phyloP scores from a whole-genome alignment of 352 stramenopile species.

The Phytopythium helicoides region DNA sequence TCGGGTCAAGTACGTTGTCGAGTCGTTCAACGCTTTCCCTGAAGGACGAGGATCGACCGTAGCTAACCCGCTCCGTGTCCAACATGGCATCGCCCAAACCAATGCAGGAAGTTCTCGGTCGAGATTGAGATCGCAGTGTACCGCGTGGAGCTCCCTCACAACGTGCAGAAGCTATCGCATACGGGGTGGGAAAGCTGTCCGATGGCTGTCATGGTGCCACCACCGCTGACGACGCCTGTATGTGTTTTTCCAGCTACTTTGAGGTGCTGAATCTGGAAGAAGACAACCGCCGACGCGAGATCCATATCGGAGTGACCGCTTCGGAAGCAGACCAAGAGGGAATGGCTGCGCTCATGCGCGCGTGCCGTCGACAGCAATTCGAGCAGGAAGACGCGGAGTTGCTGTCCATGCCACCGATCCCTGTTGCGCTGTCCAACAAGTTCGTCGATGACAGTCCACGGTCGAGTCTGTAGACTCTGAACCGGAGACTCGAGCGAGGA shows the following conservation, averaged over 20 bases:
- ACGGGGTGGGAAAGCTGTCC: too few relatives aligned
- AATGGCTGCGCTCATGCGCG: conserved; percentile 32
- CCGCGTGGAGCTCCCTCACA: conserved; percentile 13
- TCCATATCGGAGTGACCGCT: conserved; percentile 26
- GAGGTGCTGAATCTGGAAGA: conserved; percentile 39
- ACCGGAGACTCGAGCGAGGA: too few relatives aligned
- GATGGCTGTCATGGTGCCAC: too few relatives aligned
- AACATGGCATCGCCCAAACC: too few relatives aligned
- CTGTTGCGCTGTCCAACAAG: conserved; percentile 26
- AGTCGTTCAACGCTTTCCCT: too few relatives aligned
- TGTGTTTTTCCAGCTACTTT: conserved; percentile 21
- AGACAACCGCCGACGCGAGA: conserved; percentile 27
- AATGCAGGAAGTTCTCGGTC: conserved; percentile 28
- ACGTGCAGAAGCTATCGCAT: conserved; percentile 10
- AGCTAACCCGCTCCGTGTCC: neutral
- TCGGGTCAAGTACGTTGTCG: conserved; percentile 29
- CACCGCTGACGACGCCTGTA: too few relatives aligned
- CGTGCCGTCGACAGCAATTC: conserved; percentile 29
- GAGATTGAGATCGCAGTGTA: conserved; percentile 39
- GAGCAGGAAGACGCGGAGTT: conserved; percentile 36
- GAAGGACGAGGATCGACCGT: too few relatives aligned
- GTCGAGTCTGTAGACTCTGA: too few relatives aligned
- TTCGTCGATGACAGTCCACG: conserved; percentile 18
- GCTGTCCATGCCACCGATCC: conserved; percentile 32
- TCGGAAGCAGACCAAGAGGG: conserved; percentile 36